Percentiles rank a stretch among this genome's conserved stretches.
Conservation (phyloP, 371 early-diverging fungal genomes). For the Mortierella sp. region DNA sequence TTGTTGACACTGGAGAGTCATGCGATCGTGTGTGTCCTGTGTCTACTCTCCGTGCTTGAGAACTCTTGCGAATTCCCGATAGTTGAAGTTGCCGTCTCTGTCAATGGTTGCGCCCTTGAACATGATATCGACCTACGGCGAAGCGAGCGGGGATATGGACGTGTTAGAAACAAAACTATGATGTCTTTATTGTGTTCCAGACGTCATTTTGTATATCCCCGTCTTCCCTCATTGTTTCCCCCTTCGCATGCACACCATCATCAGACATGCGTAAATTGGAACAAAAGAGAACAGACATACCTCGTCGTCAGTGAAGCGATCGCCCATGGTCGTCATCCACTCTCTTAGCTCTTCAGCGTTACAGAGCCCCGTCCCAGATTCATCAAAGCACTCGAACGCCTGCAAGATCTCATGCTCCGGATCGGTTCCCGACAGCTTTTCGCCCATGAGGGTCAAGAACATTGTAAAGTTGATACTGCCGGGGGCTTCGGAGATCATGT, state of each 20-base stretch:
- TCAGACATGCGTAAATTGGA: background rate
- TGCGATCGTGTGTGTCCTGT: background rate
- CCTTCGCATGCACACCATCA: background rate
- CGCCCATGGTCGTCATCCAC: slow-evolving; percentile 91
- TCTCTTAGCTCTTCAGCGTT: slow-evolving; percentile 86
- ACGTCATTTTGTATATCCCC: background rate
- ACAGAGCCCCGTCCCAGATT: slow-evolving; percentile 82
- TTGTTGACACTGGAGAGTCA: background rate
- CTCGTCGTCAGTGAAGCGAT: slow-evolving; percentile 92
- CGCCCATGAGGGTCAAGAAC: slow-evolving; percentile 96
- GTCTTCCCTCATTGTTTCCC: background rate
- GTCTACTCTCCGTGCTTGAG: slow-evolving; percentile 93
- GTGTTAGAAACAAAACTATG: background rate
- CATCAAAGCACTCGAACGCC: slow-evolving; percentile 94
- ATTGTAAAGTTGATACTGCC: slow-evolving; percentile 94
- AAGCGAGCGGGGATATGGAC: slow-evolving; percentile 7
- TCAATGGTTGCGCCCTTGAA: slow-evolving; percentile 92
- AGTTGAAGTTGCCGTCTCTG: slow-evolving; percentile 86
- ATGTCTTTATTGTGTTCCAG: background rate
- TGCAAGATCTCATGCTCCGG: slow-evolving; percentile 88
- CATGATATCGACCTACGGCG: slow-evolving; percentile 88
- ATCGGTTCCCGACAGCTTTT: slow-evolving; percentile 91
- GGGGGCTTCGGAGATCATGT: slow-evolving; percentile 93
- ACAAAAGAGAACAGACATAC: slow-evolving; percentile 57
- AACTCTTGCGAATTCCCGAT: slow-evolving; percentile 91